Evolutionary conservation across 345 rosid genomes (phyloP).

Genomic region (Dipteronia dyeriana): DNA sequence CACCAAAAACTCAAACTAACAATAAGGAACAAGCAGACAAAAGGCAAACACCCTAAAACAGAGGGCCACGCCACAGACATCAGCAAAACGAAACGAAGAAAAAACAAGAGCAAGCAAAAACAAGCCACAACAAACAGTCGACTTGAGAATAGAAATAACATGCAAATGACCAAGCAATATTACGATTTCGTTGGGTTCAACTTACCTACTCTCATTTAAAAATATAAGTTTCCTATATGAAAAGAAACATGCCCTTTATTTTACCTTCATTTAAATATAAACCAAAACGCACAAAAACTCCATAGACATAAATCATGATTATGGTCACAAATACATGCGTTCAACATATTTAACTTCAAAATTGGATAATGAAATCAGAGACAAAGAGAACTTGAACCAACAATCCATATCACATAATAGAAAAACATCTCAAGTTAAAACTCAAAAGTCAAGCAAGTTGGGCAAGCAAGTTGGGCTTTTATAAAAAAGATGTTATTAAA

Average conservation of each 20-base stretch:
- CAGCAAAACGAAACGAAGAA: too few species aligned
- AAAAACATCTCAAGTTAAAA: conserved; percentile 19
- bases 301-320: conserved; percentile 8
- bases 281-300: background rate
- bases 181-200: too few species aligned
- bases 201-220: too few species aligned
- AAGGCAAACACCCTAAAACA: too few species aligned
- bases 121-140: too few species aligned
- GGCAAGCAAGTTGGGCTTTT: background rate
- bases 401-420: conserved; percentile 19
- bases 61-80: too few species aligned
- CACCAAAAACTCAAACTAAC: too few species aligned
- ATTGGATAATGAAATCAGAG: conserved; percentile 1
- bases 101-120: too few species aligned
- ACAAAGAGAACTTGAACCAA: conserved; percentile 12
- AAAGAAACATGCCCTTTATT: background rate
- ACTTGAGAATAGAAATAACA: background rate
- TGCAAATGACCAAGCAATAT: too few species aligned
- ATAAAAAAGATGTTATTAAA: background rate
- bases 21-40: too few species aligned
- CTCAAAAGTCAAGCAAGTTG: conserved; percentile 45
- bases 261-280: background rate
- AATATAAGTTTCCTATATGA: background rate
- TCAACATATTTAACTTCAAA: background rate
- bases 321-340: background rate